phyloP scores from a whole-genome alignment of 805 yeast species.

The Candida ipomoeae region DNA sequence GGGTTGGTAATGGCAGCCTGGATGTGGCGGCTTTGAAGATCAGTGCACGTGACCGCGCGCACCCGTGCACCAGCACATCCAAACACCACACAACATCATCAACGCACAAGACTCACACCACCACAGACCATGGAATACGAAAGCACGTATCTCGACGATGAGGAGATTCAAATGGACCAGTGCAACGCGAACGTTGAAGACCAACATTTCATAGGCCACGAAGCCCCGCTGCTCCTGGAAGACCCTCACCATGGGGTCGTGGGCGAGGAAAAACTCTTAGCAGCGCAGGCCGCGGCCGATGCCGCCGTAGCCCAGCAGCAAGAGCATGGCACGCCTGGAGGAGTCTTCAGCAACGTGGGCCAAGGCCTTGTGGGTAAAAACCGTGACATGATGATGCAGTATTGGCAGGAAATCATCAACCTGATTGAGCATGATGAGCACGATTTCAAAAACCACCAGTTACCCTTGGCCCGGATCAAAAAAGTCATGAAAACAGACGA shows the following conservation, averaged over 20 bases:
- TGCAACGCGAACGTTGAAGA: conserved; percentile 19
- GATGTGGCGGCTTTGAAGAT: too few species aligned
- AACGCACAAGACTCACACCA: background rate
- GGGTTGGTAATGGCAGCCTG: too few species aligned
- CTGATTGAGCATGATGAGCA: conserved; percentile 83
- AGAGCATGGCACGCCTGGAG: conserved; percentile 43
- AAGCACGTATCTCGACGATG: conserved; percentile 28
- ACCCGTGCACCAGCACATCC: conserved; percentile 1
- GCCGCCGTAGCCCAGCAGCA: conserved; percentile 45
- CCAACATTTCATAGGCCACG: conserved; percentile 11
- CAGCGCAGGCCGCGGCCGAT: conserved; percentile 45
- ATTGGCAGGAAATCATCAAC: conserved; percentile 97
- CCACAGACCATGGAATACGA: conserved; percentile 22
- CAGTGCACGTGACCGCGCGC: background rate
- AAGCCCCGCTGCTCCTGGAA: conserved; percentile 4
- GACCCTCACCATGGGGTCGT: conserved; percentile 22
- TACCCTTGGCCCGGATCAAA: conserved; percentile 93
- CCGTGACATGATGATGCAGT: conserved; percentile 86
- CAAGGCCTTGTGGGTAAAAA: conserved; percentile 50
- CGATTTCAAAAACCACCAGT: conserved; percentile 88
- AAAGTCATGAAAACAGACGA: conserved; percentile 98
- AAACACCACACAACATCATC: background rate
- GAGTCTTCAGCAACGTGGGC: conserved; percentile 84
- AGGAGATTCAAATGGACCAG: conserved; percentile 21
- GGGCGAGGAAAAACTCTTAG: conserved; percentile 39